These are phyloP conservation scores for Mycosphaerelloides madeirae DNA, from an alignment of 2,329 filamentous ascomycete species.

Conservation along the genomic window DNA sequence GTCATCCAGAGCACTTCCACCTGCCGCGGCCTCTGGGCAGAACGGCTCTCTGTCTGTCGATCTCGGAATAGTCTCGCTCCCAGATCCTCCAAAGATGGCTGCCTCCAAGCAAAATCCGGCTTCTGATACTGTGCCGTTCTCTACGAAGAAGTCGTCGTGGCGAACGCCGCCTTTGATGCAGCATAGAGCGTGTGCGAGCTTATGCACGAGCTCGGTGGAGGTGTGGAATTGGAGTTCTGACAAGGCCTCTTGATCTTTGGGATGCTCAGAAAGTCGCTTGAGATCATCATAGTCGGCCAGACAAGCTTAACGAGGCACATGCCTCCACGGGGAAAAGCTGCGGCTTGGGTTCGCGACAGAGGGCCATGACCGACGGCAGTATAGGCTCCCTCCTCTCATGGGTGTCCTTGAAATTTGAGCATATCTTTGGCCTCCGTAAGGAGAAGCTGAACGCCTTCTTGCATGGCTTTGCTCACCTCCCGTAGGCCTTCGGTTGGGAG, in stretches of 20 bases:
- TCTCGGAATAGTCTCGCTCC: neutral
- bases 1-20: neutral
- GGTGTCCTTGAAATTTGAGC: too few relatives aligned
- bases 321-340: neutral
- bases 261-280: neutral
- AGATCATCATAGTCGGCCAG: neutral
- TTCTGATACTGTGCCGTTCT: neutral
- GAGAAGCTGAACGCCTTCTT: too few relatives aligned
- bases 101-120: slow-evolving; percentile 3
- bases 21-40: neutral
- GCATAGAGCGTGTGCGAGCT: slow-evolving; percentile 2
- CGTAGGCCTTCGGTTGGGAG: too few relatives aligned
- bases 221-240: neutral
- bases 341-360: too few relatives aligned
- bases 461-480: too few relatives aligned
- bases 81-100: slow-evolving; percentile 3
- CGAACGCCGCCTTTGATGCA: neutral
- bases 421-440: too few relatives aligned
- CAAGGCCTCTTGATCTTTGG: neutral
- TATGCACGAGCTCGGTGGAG: neutral
- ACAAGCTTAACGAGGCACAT: neutral
- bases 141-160: slow-evolving; percentile 1
- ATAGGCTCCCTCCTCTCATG: too few relatives aligned
- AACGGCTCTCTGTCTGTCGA: neutral
- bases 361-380: too few relatives aligned